These are phyloP conservation scores for Beauveria medogensis DNA, from an alignment of 2,329 filamentous ascomycete genomes.

Conservation along the genomic window DNA sequence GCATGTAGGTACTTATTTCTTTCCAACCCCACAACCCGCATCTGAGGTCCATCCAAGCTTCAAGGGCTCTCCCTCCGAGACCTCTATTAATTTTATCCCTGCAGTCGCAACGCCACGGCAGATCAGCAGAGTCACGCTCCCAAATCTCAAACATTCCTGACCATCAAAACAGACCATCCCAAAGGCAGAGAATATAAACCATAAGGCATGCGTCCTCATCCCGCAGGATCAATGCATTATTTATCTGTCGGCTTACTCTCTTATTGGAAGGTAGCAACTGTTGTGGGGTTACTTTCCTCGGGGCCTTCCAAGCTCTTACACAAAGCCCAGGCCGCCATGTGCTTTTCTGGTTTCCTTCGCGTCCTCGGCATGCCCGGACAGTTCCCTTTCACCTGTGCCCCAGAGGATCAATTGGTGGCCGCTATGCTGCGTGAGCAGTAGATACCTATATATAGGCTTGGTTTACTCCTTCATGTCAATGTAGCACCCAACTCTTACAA, in stretches of 20 bases:
- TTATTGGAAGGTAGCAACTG: constrained; percentile 5
- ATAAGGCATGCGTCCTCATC: neutral
- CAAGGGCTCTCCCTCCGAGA: no score
- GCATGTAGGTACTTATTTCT: no score
- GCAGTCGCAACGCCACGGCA: no score
- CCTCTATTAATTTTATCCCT: no score
- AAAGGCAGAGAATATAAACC: neutral
- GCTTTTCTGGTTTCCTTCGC: neutral
- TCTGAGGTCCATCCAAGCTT: no score
- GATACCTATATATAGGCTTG: neutral
- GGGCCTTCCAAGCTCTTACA: neutral
- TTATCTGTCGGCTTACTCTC: constrained; percentile 2
- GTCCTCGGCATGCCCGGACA: neutral
- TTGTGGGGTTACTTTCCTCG: neutral
- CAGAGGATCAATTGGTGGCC: neutral
- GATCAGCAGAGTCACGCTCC: no score
- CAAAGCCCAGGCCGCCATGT: neutral
- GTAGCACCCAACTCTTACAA: no score
- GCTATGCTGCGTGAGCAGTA: neutral
- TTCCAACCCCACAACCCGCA: no score
- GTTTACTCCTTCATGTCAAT: neutral
- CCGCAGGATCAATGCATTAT: neutral
- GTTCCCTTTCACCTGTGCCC: neutral
- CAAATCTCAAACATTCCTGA: neutral
- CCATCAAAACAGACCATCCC: neutral